Base-by-base conservation (phyloP, 495 filamentous ascomycete species). In the Penicillium tannophilum region DNA sequence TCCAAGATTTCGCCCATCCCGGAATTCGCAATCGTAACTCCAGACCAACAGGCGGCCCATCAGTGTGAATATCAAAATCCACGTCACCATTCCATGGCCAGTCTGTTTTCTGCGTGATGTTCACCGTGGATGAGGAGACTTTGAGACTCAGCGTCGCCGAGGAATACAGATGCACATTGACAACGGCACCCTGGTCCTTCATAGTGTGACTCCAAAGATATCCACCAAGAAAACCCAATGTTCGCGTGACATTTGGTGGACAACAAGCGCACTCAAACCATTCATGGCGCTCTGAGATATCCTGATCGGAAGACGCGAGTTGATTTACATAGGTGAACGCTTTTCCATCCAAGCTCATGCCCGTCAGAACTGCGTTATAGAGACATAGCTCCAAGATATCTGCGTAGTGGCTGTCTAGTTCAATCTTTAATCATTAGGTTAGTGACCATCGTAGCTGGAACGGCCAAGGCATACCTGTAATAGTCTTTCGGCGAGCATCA, bases 201-300 rank as follows among this genome's bases (percentile, higher is more conserved):
- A 66, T 60, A 4, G 36, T 63, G 58, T 72, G 72, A 33, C 70
- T 76, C 81, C 81, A 84, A 7, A 84, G 36, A 55, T 84, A 86
- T 5, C 82, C 83, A 17, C 82, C 81, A 16, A 85, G 68, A 39
- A 73, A 79, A 9, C 78, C 83, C 44, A 84, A 70, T 2, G 82
- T 70, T 23, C 83, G 70, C 17, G 78, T 75, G 9, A 85, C 72
- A 61, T 85, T 86, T 1, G 83, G 83, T 16, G 83, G 83, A 66
- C 83, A 86, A 53, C 83, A 85, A 26, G 82, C 81, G 49, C 76
- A 80, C 23, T 78, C 76, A 39, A 86, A 85, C 83, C 83, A 85
- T 31, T 67, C 66, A 20, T 65, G 78, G 62, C 52, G 77, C 71
- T 53, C 77, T 59, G 71, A 76, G 11, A 66, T 48, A 57, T 82